Evolutionary conservation across 1,139 yeast species (phyloP), one percentile per base, ranked within the genome.

Genomic region (Scheffersomyces illinoinensis): DNA sequence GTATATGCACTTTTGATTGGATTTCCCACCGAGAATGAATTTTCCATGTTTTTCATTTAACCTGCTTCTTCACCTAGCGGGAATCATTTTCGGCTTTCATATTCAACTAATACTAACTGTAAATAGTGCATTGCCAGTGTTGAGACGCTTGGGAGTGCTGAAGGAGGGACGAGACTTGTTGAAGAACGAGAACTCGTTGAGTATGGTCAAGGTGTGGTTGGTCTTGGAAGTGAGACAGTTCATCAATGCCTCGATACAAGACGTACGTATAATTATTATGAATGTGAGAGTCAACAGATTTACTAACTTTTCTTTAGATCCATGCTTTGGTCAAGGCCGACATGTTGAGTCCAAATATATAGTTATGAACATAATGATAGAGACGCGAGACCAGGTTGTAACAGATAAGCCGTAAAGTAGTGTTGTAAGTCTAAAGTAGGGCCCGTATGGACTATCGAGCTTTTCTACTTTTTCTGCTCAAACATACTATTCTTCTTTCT

Each of bases 161-260:
- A 84, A 86, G 66, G 93, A 89, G 64, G 90, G 88, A 52, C 78
- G 85, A 62, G 84, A 84, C 64, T 77, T 89, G 20, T 73, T 88
- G 55, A 77, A 81, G 60, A 82, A 85, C 67, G 86, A 86, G 50
- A 89, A 88, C 66, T 81, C 88, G 24, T 66, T 91, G 59, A 86
- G 90, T 24, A 91, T 93, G 97, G 77, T 91, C 61, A 91, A 91
- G 71, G 95, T 93, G 24, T 93, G 98, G 98, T 70, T 92, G 57
- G 95, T 96, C 0, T 77, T 95, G 50, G 98, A 95, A 75, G 89
- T 91, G 5, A 84, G 98, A 70, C 96, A 91, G 71, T 88, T 93
- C 68, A 88, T 95, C 71, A 87, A 82, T 65, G 91, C 96, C 33
- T 89, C 97, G 1, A 85, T 91, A n/a, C 90, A 89, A 69, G 97